Conservation (phyloP, 495 filamentous ascomycete species). For the Usnea hakonensis region DNA sequence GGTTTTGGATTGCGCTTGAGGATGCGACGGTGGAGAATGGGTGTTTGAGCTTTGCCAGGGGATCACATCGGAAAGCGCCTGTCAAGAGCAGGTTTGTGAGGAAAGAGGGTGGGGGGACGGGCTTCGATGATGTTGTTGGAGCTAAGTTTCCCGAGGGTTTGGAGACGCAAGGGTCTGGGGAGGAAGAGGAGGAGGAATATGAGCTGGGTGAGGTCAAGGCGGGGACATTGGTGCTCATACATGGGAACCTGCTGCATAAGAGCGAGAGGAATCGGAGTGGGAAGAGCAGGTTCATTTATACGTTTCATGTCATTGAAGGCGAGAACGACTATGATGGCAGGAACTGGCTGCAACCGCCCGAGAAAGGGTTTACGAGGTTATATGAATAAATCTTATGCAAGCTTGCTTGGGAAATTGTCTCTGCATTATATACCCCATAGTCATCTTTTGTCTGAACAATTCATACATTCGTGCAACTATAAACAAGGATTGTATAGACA, state of each 20-base stretch:
- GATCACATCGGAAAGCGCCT: slow-evolving; percentile 61
- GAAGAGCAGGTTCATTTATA: slow-evolving; percentile 90
- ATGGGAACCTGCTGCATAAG: slow-evolving; percentile 94
- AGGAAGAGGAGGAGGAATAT: slow-evolving; percentile 48
- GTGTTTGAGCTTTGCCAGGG: slow-evolving; percentile 74
- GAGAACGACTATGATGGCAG: slow-evolving; percentile 70
- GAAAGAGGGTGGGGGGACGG: slow-evolving; percentile 44
- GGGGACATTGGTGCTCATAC: slow-evolving; percentile 83
- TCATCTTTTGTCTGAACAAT: no score
- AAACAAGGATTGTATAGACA: no score
- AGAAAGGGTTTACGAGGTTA: slow-evolving; percentile 66
- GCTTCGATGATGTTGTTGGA: slow-evolving; percentile 41
- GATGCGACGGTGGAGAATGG: slow-evolving; percentile 80
- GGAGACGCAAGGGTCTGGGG: slow-evolving; percentile 20
- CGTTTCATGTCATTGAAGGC: slow-evolving; percentile 93
- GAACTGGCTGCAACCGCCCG: slow-evolving; percentile 89
- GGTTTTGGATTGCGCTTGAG: slow-evolving; percentile 94
- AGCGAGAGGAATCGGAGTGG: slow-evolving; percentile 82
- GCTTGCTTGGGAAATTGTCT: not conserved
- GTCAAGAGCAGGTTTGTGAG: slow-evolving; percentile 71
- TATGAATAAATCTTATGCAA: slow-evolving; percentile 25
- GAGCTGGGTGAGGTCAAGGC: slow-evolving; percentile 74
- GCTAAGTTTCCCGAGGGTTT: slow-evolving; percentile 37
- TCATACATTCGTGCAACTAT: no score
- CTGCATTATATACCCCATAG: not conserved